phyloP scores from a whole-genome alignment of 1,139 yeast species.

The Candida tropicalis region DNA sequence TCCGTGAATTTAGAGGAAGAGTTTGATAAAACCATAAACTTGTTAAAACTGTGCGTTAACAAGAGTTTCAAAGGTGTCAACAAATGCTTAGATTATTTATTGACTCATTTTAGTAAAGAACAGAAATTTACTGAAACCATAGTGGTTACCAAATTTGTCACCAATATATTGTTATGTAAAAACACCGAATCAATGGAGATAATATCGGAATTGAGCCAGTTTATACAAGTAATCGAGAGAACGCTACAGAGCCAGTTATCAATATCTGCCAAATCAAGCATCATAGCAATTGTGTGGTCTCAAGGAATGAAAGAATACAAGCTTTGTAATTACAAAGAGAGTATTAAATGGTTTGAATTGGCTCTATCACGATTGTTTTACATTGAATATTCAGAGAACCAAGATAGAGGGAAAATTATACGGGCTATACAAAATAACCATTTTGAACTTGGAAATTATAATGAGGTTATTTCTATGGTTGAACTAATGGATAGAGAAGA shows the following conservation, averaged over 20 bases:
- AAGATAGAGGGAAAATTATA: constrained; percentile 24
- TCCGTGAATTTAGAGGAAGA: constrained; percentile 18
- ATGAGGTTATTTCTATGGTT: constrained; percentile 14
- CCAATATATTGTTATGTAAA: constrained; percentile 9
- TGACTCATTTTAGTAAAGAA: constrained; percentile 20
- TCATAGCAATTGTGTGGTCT: constrained; percentile 33
- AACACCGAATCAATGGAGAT: neutral
- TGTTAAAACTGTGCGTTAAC: constrained; percentile 20
- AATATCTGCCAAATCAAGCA: constrained; percentile 22
- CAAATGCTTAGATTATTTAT: constrained; percentile 26
- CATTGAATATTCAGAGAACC: constrained; percentile 19
- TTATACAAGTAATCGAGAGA: constrained; percentile 24
- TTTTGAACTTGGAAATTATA: constrained; percentile 17
- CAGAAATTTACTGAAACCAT: constrained; percentile 22
- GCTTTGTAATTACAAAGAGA: constrained; percentile 15
- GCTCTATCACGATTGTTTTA: constrained; percentile 23
- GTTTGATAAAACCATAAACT: constrained; percentile 17
- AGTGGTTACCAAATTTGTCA: constrained; percentile 16
- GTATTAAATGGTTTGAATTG: constrained; percentile 26
- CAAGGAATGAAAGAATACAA: constrained; percentile 24
- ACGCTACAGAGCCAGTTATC: constrained; percentile 21
- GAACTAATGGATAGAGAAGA: constrained; percentile 15
- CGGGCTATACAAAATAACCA: constrained; percentile 27
- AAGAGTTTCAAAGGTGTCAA: constrained; percentile 22
- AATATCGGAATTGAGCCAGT: constrained; percentile 11